Conservation (phyloP, 163 green algal genomes). For the Scenedesmus sp. region DNA sequence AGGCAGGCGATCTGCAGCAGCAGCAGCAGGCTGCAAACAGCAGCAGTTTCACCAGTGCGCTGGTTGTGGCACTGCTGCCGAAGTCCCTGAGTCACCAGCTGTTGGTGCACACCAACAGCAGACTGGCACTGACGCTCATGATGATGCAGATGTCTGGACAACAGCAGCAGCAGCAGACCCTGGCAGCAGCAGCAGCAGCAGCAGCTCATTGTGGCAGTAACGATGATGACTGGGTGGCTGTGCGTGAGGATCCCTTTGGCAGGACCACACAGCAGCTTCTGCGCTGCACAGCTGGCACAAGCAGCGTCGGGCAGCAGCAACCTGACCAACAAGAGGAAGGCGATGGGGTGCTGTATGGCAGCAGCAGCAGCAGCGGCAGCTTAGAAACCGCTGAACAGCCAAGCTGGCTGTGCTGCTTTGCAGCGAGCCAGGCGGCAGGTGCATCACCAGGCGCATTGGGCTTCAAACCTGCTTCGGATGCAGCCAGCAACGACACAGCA, state of each 20-base stretch:
- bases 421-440: background rate
- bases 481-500: background rate
- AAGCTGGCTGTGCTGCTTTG: background rate
- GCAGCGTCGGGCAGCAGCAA: background rate
- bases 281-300: background rate
- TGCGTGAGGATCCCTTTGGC: conserved; percentile 12
- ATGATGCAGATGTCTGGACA: background rate
- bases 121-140: conserved; percentile 40
- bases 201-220: background rate
- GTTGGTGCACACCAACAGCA: conserved; percentile 42
- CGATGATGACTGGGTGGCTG: background rate
- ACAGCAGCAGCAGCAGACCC: conserved; percentile 28
- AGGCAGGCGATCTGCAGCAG: background rate
- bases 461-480: background rate
- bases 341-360: background rate
- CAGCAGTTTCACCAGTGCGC: background rate
- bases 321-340: background rate
- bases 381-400: no score
- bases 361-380: conserved; percentile 10
- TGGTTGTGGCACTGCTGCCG: background rate
- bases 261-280: conserved; percentile 20
- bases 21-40: background rate
- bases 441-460: no score
- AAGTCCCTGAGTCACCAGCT: conserved; percentile 28
- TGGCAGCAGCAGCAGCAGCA: background rate